Percentiles rank a stretch among this genome's conserved stretches.
phyloP scores from a whole-genome alignment of 2,329 filamentous ascomycete species.

The Trichoderma lentiforme region DNA sequence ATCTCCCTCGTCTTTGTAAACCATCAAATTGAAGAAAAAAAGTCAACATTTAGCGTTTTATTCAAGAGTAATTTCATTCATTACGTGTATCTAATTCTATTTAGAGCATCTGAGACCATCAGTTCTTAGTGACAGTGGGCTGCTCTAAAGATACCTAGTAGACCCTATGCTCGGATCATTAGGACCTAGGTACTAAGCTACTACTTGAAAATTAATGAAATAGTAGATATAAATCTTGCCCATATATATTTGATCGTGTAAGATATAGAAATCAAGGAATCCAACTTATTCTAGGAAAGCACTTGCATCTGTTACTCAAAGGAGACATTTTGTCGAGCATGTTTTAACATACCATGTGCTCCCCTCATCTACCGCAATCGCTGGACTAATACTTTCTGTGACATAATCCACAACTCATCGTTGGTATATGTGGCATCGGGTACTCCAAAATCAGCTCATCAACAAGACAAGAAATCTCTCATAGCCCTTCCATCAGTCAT shows the following conservation, averaged over 20 bases:
- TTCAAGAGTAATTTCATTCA: background rate
- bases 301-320: background rate
- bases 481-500: background rate
- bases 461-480: background rate
- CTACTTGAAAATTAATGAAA: background rate
- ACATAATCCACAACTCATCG: background rate
- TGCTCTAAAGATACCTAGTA: background rate
- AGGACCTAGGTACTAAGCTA: background rate
- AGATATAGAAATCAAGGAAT: background rate
- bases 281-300: background rate
- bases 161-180: background rate
- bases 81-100: background rate
- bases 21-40: background rate
- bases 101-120: background rate
- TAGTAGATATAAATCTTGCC: background rate
- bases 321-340: background rate
- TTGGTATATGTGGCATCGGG: background rate
- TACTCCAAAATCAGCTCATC: background rate
- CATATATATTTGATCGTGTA: background rate
- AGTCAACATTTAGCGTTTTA: background rate
- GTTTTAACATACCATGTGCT: background rate
- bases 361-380: background rate
- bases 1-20: background rate
- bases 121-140: background rate
- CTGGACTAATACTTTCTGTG: background rate